These are phyloP conservation scores for Eragrostis curvula DNA, from an alignment of 176 grass and related monocot species.

Conservation along the genomic window DNA sequence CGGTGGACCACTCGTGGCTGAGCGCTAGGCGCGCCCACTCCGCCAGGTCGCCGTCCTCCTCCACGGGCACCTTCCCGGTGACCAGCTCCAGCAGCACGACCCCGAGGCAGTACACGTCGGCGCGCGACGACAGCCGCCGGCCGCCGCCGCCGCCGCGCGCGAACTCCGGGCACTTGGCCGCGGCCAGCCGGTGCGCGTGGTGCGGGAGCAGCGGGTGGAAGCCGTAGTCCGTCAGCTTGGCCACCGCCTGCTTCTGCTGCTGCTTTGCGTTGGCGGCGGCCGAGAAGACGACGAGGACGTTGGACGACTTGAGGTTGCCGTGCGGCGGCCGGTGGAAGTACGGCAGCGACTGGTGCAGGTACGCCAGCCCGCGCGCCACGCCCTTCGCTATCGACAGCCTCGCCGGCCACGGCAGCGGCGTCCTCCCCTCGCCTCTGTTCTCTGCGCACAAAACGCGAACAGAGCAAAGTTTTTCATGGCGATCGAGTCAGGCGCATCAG, in stretches of 20 bases:
- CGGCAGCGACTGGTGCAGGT: slow-evolving; percentile 68
- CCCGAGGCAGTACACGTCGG: slow-evolving; percentile 93
- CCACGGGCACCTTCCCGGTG: slow-evolving; percentile 75
- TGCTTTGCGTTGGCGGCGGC: background rate
- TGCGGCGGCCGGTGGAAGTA: slow-evolving; percentile 76
- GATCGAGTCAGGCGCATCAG: background rate
- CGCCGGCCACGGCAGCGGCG: slow-evolving; percentile 72
- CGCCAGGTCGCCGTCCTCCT: slow-evolving; percentile 73
- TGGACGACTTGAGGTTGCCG: slow-evolving; percentile 90
- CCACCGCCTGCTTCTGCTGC: background rate
- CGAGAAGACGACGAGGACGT: slow-evolving; percentile 60
- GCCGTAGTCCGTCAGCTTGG: slow-evolving; percentile 85
- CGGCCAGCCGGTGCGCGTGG: slow-evolving; percentile 58
- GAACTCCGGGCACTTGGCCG: slow-evolving; percentile 71
- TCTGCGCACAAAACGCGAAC: slow-evolving; percentile 38
- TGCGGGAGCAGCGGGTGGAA: slow-evolving; percentile 68
- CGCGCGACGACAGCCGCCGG: slow-evolving; percentile 54
- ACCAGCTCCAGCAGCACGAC: slow-evolving; percentile 81
- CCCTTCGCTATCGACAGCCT: slow-evolving; percentile 76
- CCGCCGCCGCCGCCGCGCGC: slow-evolving; percentile 29
- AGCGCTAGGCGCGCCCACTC: slow-evolving; percentile 82
- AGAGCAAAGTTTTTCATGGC: background rate
- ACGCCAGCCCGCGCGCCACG: slow-evolving; percentile 67
- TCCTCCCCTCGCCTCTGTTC: slow-evolving; percentile 75
- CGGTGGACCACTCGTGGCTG: slow-evolving; percentile 89